Base-by-base conservation (phyloP, 495 filamentous ascomycete genomes). In the Penicillium paxilli region DNA sequence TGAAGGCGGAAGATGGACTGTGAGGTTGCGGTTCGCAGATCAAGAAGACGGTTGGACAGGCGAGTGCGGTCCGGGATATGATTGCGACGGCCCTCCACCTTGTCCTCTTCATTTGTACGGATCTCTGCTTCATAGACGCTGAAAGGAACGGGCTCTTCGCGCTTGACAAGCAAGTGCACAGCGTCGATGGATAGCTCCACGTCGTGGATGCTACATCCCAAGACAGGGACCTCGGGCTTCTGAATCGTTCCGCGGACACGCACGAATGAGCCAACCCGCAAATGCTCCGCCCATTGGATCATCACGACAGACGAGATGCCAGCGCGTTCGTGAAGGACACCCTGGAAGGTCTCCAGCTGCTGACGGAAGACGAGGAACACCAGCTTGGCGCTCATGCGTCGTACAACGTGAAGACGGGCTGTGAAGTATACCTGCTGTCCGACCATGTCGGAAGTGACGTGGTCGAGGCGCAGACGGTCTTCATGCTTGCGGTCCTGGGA, bases 361-460 rank as follows among this genome's bases (percentile, higher is more conserved):
- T 96, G 87, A 44, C 92, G 84, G 55, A 98, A 85, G 59, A 94
- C 87, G 58, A 96, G 75, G 70, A 96, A 96, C 54, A 85, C 88
- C 69, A 98, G 84, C 70, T 96, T 93, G 58, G 90, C 83, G 57
- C 91, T 90, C 79, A 96, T 87, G 48, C 88, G 87, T 49, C 93
- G 83, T 2, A 90, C 69, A 54, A 92, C 89, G 67, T 96, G 91
- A 30, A 98, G 71, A 61, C 89, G 85, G 5, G 88, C 92, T n/a
- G 88, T 85, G 59, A 96, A 86, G 44, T 78, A 69, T 41, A 96
- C 77, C 42, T 83, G 79, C 67, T 93, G 80, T 28, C 87, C 90
- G 5, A 86, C 71, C 65, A 86, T 72, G 20, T 72, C 73, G 16
- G 81, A 74, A 17, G 78, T 77, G 19, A 89, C 66, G 16, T 76